Conservation (phyloP, 352 stramenopile genomes). For the Globisporangium cederbergense region DNA sequence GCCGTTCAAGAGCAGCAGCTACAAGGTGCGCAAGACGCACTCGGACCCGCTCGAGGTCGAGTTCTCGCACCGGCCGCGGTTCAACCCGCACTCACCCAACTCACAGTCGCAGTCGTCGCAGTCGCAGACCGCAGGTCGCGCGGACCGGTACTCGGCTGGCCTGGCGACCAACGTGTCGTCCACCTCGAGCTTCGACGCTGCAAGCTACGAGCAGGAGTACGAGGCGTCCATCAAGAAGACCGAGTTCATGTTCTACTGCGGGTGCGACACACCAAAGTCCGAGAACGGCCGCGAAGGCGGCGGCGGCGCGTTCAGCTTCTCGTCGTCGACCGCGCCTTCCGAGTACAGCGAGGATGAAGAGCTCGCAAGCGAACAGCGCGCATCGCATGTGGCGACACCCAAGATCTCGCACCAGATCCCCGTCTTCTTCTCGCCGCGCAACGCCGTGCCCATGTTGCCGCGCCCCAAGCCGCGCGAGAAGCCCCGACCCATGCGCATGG, state of each 20-base stretch:
- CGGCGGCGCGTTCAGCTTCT: constrained; percentile 32
- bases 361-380: constrained; percentile 16
- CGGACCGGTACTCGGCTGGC: constrained; percentile 15
- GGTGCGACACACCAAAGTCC: constrained; percentile 39
- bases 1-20: constrained; percentile 20
- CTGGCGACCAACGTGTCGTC: constrained; percentile 18
- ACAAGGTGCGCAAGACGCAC: constrained; percentile 23
- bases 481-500: constrained; percentile 8
- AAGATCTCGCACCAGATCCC: constrained; percentile 47
- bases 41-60: constrained; percentile 21
- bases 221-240: constrained; percentile 26
- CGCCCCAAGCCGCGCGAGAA: constrained; percentile 18
- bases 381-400: constrained; percentile 26
- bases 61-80: constrained; percentile 16
- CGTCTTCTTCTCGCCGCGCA: constrained; percentile 49
- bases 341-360: constrained; percentile 12
- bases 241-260: constrained; percentile 60
- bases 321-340: constrained; percentile 13
- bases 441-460: constrained; percentile 30
- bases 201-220: constrained; percentile 37
- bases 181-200: constrained; percentile 17
- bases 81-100: constrained; percentile 16
- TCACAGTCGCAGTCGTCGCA: constrained; percentile 16
- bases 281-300: constrained; percentile 23
- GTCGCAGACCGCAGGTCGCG: constrained; percentile 8